Evolutionary conservation across 208 protist genomes (phyloP).

Genomic region (Crithidia acanthocephali): DNA sequence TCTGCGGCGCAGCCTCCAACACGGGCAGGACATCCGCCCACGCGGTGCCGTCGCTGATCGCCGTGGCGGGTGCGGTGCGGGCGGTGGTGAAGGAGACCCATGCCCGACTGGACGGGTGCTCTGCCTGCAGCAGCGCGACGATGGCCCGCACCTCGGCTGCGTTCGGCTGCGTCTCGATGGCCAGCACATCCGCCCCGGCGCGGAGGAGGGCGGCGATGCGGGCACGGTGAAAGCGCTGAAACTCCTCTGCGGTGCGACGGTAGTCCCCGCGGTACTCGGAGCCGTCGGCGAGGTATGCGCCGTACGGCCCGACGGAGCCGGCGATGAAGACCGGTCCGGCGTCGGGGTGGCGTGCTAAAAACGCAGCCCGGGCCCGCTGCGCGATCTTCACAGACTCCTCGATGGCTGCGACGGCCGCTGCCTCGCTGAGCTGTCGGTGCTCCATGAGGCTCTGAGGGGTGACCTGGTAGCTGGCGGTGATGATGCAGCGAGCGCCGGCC

Average conservation of each 20-base stretch:
- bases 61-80: slow-evolving; percentile 14
- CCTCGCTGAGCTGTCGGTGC: slow-evolving; percentile 39
- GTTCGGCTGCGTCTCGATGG: slow-evolving; percentile 66
- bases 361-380: slow-evolving; percentile 27
- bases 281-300: slow-evolving; percentile 60
- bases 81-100: slow-evolving; percentile 65
- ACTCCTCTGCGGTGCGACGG: slow-evolving; percentile 24
- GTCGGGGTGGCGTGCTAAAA: slow-evolving; percentile 4
- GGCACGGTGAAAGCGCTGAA: slow-evolving; percentile 56
- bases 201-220: slow-evolving; percentile 51
- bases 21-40: slow-evolving; percentile 37
- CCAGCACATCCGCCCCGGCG: slow-evolving; percentile 63
- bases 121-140: slow-evolving; percentile 50
- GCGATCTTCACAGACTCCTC: slow-evolving; percentile 49
- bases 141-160: slow-evolving; percentile 50
- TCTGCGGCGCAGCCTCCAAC: slow-evolving; percentile 34
- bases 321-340: slow-evolving; percentile 50
- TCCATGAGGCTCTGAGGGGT: slow-evolving; percentile 50
- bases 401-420: slow-evolving; percentile 35
- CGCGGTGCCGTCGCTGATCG: slow-evolving; percentile 48
- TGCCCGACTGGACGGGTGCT: slow-evolving; percentile 39
- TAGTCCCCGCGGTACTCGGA: slow-evolving; percentile 74
- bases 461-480: slow-evolving; percentile 70
- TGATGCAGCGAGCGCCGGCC: slow-evolving; percentile 55
- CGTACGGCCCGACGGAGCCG: slow-evolving; percentile 71